Percentiles rank a stretch among this genome's conserved stretches.
phyloP scores from a whole-genome alignment of 2,329 filamentous ascomycete species.

The Venturiaceae sp. region DNA sequence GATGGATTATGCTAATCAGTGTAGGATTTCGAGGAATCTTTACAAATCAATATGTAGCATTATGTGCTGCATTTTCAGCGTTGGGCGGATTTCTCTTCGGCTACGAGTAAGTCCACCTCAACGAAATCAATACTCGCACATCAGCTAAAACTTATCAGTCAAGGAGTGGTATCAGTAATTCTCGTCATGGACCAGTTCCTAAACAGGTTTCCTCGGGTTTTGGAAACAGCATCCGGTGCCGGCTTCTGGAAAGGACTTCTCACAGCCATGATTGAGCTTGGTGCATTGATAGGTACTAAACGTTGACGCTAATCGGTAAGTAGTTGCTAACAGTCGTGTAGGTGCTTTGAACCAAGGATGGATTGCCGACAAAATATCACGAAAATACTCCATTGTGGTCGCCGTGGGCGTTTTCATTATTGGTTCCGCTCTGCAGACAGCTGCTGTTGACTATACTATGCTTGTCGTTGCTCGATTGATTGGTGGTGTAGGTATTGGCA shows the following conservation, averaged over 20 bases:
- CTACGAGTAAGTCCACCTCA: constrained; percentile 28
- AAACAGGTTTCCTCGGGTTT: constrained; percentile 32
- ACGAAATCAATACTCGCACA: neutral
- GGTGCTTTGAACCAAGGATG: constrained; percentile 27
- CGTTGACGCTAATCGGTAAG: neutral
- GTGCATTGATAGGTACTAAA: constrained; percentile 28
- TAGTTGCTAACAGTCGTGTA: neutral
- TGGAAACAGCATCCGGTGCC: constrained; percentile 28
- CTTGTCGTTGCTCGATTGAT: constrained; percentile 39
- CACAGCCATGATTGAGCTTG: constrained; percentile 46
- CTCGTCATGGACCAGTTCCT: constrained; percentile 45
- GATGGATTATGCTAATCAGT: neutral
- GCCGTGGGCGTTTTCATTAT: constrained; percentile 42
- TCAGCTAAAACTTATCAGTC: constrained; percentile 11
- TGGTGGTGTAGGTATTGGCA: constrained; percentile 43
- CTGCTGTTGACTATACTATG: constrained; percentile 40
- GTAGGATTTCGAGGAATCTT: constrained; percentile 37
- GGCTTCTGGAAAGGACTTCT: constrained; percentile 36
- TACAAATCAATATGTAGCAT: constrained; percentile 37
- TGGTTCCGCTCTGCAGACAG: constrained; percentile 42
- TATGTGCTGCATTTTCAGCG: constrained; percentile 42
- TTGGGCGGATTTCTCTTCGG: constrained; percentile 41
- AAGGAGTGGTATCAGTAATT: constrained; percentile 35
- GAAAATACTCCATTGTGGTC: constrained; percentile 42
- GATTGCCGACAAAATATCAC: constrained; percentile 42